Evolutionary conservation across 345 rosid species (phyloP).

Genomic region (Murraya paniculata): DNA sequence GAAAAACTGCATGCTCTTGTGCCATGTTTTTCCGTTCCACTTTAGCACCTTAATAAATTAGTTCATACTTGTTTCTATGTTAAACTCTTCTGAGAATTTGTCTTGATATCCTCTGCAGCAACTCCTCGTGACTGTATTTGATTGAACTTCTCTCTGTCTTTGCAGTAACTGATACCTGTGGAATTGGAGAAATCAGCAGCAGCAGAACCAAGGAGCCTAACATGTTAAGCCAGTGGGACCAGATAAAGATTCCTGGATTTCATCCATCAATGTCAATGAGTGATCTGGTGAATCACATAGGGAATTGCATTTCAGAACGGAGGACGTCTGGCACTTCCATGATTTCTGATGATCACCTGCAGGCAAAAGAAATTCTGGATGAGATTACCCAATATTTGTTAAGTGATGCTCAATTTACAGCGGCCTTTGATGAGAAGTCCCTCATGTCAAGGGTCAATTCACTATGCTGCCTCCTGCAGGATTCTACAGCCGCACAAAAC

Average conservation of each 20-base stretch:
- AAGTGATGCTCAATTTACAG: constrained; percentile 38
- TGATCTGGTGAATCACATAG: constrained; percentile 57
- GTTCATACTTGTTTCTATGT: too few species aligned
- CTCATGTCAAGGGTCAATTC: constrained; percentile 63
- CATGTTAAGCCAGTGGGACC: constrained; percentile 30
- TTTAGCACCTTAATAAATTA: not conserved
- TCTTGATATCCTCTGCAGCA: too few species aligned
- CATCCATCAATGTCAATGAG: constrained; percentile 50
- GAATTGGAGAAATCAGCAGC: constrained; percentile 37
- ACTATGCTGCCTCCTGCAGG: constrained; percentile 58
- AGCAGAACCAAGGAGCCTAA: constrained; percentile 15
- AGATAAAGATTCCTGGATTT: constrained; percentile 46
- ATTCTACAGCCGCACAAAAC: constrained; percentile 24
- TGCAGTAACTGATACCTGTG: constrained; percentile 38
- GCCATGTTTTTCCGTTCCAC: not conserved
- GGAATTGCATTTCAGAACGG: constrained; percentile 49
- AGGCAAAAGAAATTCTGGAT: constrained; percentile 31
- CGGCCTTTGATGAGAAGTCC: constrained; percentile 43
- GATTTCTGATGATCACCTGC: constrained; percentile 28
- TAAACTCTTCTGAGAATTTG: too few species aligned
- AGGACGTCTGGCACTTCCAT: constrained; percentile 25
- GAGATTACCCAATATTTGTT: constrained; percentile 51
- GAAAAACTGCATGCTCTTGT: not conserved
- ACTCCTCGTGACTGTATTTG: not conserved
- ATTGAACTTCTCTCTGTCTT: not conserved